Evolutionary conservation across 192 early-diverging fungal species (phyloP).

Genomic region (Coemansia sp.): DNA sequence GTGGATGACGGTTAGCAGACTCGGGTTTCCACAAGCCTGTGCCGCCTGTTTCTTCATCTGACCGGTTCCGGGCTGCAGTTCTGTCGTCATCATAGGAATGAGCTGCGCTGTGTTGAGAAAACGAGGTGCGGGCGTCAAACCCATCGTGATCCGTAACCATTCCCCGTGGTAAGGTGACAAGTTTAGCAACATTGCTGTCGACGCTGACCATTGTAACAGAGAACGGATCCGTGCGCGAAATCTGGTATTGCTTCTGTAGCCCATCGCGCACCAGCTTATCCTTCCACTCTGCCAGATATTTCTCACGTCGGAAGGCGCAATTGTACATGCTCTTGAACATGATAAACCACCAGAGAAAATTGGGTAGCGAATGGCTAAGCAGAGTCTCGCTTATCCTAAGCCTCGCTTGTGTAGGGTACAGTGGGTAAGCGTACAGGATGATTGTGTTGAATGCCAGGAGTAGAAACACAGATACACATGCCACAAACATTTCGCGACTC

Average conservation of each 20-base stretch:
- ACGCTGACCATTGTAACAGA: constrained; percentile 35
- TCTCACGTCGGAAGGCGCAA: constrained; percentile 32
- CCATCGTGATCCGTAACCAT: constrained; percentile 22
- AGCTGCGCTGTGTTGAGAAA: constrained; percentile 22
- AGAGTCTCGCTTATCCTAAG: constrained; percentile 32
- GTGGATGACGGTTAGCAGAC: constrained; percentile 5
- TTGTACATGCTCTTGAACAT: constrained; percentile 50
- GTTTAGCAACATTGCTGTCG: constrained; percentile 20
- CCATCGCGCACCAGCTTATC: constrained; percentile 46
- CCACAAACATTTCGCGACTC: constrained; percentile 40
- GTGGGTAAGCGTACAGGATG: constrained; percentile 39
- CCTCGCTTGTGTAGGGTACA: constrained; percentile 23
- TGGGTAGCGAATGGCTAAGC: constrained; percentile 31
- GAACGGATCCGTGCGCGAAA: constrained; percentile 44
- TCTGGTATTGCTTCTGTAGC: constrained; percentile 52
- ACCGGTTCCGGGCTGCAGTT: too few species aligned
- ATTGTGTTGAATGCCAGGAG: constrained; percentile 44
- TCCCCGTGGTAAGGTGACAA: constrained; percentile 24
- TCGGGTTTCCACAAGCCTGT: not conserved
- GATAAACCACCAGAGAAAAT: constrained; percentile 55
- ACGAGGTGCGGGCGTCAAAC: constrained; percentile 40
- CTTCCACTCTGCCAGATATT: constrained; percentile 44
- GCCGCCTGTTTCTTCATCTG: too few species aligned
- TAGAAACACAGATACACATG: constrained; percentile 38
- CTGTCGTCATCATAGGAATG: not conserved